phyloP scores from a whole-genome alignment of 192 early-diverging fungal species.

The Phlyctochytrium arcticum region DNA sequence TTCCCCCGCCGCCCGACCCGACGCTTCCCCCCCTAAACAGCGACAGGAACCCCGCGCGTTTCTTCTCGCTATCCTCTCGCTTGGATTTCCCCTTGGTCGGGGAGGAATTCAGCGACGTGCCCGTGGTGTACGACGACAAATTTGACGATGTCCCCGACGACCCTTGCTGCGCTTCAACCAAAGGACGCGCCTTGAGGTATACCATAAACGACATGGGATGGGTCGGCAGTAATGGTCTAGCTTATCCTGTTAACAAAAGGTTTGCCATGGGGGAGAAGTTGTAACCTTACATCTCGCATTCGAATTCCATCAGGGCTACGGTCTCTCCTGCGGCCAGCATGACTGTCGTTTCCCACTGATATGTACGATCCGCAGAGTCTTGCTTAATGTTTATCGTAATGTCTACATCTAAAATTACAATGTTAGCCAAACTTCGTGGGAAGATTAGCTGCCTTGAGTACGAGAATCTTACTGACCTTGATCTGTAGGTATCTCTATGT shows the following conservation, averaged over 20 bases:
- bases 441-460: not conserved
- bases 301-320: not conserved
- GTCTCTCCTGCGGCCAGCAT: not conserved
- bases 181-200: slow-evolving; percentile 8
- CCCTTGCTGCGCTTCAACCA: too few relatives aligned
- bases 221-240: slow-evolving; percentile 10
- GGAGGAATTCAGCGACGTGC: too few relatives aligned
- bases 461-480: not conserved
- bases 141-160: too few relatives aligned
- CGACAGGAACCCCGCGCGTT: too few relatives aligned
- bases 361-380: slow-evolving; percentile 8
- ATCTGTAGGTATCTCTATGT: not conserved
- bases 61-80: too few relatives aligned
- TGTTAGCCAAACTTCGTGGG: not conserved
- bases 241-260: not conserved
- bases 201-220: slow-evolving; percentile 19
- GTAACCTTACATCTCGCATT: slow-evolving; percentile 14
- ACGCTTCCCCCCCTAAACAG: too few relatives aligned
- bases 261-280: not conserved
- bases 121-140: too few relatives aligned
- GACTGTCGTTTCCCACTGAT: slow-evolving; percentile 3
- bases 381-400: slow-evolving; percentile 18
- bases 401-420: not conserved
- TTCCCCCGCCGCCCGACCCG: too few relatives aligned
- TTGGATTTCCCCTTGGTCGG: too few relatives aligned